phyloP scores from a whole-genome alignment of 495 filamentous ascomycete genomes.

The Aspergillus incahuasiensis region DNA sequence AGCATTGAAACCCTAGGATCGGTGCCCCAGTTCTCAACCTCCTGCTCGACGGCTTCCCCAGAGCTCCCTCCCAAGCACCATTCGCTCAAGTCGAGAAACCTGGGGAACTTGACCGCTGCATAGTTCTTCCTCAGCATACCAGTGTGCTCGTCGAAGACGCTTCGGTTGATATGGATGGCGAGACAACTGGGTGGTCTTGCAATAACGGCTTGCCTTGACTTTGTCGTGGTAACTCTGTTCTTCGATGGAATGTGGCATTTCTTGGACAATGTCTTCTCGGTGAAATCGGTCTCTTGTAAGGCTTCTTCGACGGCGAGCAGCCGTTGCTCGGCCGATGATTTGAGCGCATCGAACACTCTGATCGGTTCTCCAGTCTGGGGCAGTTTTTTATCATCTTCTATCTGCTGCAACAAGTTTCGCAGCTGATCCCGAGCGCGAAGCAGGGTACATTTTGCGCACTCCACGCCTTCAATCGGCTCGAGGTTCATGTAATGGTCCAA shows the following conservation, averaged over 20 bases:
- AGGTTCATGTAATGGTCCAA: constrained; percentile 80
- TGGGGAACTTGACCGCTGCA: constrained; percentile 71
- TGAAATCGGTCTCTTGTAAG: constrained; percentile 73
- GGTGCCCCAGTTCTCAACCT: constrained; percentile 59
- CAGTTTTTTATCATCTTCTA: constrained; percentile 25
- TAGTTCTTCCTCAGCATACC: constrained; percentile 78
- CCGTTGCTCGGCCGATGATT: constrained; percentile 38
- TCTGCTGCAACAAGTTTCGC: constrained; percentile 36
- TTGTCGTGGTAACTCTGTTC: constrained; percentile 64
- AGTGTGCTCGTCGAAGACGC: constrained; percentile 78
- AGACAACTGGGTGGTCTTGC: constrained; percentile 74
- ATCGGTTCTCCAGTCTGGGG: constrained; percentile 19
- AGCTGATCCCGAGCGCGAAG: constrained; percentile 50
- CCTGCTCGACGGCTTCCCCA: constrained; percentile 24
- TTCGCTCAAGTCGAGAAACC: constrained; percentile 62
- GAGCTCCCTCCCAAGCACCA: constrained; percentile 66
- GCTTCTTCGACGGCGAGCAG: constrained; percentile 62
- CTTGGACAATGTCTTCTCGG: constrained; percentile 66
- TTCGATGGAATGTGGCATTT: constrained; percentile 71
- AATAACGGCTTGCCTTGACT: constrained; percentile 84
- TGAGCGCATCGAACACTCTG: constrained; percentile 28
- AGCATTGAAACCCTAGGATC: constrained; percentile 68
- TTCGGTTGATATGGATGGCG: constrained; percentile 85
- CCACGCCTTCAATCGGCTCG: constrained; percentile 79
- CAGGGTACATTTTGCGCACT: constrained; percentile 89